Base-by-base conservation (phyloP, 768 basidiomycete genomes). In the Guyanaporus albipodus region DNA sequence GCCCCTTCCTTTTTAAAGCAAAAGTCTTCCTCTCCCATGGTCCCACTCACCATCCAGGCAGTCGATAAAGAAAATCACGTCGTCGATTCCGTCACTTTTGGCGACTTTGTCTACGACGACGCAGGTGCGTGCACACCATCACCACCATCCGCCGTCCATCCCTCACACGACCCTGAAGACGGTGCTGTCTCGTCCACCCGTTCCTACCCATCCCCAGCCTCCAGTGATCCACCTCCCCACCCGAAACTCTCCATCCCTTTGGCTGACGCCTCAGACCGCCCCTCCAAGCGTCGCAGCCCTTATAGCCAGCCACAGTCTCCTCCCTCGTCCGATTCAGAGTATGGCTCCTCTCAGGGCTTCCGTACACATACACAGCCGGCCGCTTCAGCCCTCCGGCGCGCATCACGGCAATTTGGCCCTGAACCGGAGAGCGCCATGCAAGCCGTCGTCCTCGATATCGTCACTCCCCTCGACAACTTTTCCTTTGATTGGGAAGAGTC, bases 41-140 rank as follows among this genome's bases (percentile, higher is more conserved):
- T 80, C 29, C 71, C 75, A 8, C 69, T 86, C 42, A 78, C 79
- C 15, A 78, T 85, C 22, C 81, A 85, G 61, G 81, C 80, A 10
- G 68, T 87, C 44, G 75, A 78, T 64, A 67, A 71, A 43, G 69
- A 76, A 15, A 75, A 78, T 50, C 60, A 38, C 0, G 49, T 87
- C 29, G 61, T 89, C 15, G 86, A 87, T 56, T 75, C 80, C 0
- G 73, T 83, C 45, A 76, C 77, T 12, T 85, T 87, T 64, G 89
- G 87, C 45, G 75, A 80, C 51, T 89, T 87, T 64, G 75, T 76
- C 27, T 89, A 84, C 57, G 78, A 73, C 70, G 66, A 74, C 19
- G 61, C 69, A 47, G 75, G 82, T 72, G 35, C 17, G 64, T 58
- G 11, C 31, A 9, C 18, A 19, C 1, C 14, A 1, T 14, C 17